Evolutionary conservation across 139 green algal genomes (phyloP), one percentile per base, ranked within the genome.

Genomic region (Bryopsis sp.): DNA sequence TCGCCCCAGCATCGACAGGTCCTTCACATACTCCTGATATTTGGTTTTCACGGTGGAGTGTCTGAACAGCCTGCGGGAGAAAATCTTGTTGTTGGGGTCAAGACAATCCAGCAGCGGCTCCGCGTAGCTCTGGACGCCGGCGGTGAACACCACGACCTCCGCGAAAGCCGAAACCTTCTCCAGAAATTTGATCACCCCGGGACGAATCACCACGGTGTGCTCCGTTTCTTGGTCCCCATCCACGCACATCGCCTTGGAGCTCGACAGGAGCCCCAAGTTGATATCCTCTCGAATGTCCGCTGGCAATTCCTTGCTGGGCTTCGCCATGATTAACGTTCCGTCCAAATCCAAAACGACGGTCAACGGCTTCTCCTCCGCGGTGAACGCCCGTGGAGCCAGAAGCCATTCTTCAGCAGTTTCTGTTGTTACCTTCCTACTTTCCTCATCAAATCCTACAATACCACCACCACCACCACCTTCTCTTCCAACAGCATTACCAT

Each of bases 61-160:
- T 26, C 84, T 74, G 72, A 84, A 87, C 58, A 89, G 74, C 64
- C 79, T 70, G 28, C 32, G 54, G 1, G 75, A 57, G 58, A 89
- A 84, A 22, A 83, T 64, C 1, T 19, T 39, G 34, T 54, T 64
- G n/a, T 0, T 15, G 0, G 84, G 84, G 77, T 89, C 83, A 29
- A 96, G 80, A 1, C 73, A 81, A 29, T 92, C 77, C 22, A 87
- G 69, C 60, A 96, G 95, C 46, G 88, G 89, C 47, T 43, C 46
- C 0, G 89, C 90, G 64, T 96, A 96, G 64, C 93, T 88, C 72
- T 92, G 79, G 39, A 95, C 47, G 78, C 79, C 76, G 1, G 89
- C 90, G 0, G 90, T 96, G 84, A 94, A 96, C 19, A 95, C 63
- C 31, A 96, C 73, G 7, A 95, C 81, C 82, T 93, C 87, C 15